phyloP scores from a whole-genome alignment of 768 basidiomycete species.

The Sistotremastrum niveocremeum region DNA sequence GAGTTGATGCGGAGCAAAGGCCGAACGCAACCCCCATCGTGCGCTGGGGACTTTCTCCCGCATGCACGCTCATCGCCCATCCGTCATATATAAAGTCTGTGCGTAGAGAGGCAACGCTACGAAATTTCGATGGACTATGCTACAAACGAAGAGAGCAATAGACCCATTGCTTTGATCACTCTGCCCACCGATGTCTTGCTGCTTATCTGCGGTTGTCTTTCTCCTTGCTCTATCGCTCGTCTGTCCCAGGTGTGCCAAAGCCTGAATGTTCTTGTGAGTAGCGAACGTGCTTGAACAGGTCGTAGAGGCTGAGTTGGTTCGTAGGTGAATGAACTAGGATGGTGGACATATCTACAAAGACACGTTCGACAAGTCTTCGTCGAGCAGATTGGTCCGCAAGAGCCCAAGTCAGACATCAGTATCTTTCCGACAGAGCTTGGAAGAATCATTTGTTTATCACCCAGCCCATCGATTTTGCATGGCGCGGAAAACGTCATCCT shows the following conservation, averaged over 20 bases:
- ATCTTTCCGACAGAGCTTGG: slow-evolving; percentile 44
- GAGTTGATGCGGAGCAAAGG: too few relatives aligned
- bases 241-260: slow-evolving; percentile 1
- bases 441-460: slow-evolving; percentile 36
- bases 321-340: slow-evolving; percentile 51
- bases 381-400: background rate
- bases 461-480: slow-evolving; percentile 47
- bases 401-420: slow-evolving; percentile 27
- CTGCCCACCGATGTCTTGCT: too few relatives aligned
- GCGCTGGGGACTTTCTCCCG: too few relatives aligned
- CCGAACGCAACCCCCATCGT: too few relatives aligned
- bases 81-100: too few relatives aligned
- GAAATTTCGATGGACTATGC: too few relatives aligned
- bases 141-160: too few relatives aligned
- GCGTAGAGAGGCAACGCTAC: too few relatives aligned
- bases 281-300: slow-evolving; percentile 1
- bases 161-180: too few relatives aligned
- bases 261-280: slow-evolving; percentile 30
- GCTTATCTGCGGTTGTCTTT: too few relatives aligned
- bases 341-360: slow-evolving; percentile 35
- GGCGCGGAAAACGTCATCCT: slow-evolving; percentile 44
- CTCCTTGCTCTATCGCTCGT: too few relatives aligned
- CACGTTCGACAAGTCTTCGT: slow-evolving; percentile 15
- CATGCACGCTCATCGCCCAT: too few relatives aligned
- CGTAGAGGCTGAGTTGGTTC: background rate